Evolutionary conservation across 2,329 filamentous ascomycete species (phyloP).

Genomic region (Curvularia verruculosa): DNA sequence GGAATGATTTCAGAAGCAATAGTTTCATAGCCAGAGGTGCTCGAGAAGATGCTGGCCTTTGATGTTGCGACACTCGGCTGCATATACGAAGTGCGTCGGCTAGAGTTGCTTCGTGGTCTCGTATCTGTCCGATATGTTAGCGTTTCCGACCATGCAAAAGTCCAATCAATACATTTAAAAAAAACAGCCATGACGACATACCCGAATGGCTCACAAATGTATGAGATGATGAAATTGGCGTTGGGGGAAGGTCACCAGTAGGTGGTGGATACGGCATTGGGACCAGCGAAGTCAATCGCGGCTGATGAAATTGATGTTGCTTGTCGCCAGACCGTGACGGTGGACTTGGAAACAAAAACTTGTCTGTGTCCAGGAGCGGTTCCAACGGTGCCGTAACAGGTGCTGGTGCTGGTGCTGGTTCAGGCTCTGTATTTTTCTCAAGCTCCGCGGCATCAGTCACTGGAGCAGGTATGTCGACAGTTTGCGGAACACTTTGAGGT

Average conservation of each 20-base stretch:
- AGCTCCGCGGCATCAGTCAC: constrained; percentile 1
- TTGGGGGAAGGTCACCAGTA: constrained; percentile 24
- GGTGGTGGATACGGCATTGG: constrained; percentile 28
- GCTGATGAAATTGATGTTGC: constrained; percentile 14
- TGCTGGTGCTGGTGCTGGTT: constrained; percentile 21
- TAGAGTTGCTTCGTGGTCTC: constrained; percentile 24
- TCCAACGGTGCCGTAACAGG: constrained; percentile 22
- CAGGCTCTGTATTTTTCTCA: constrained; percentile 10
- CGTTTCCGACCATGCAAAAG: constrained; percentile 3
- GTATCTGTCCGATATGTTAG: constrained; percentile 19
- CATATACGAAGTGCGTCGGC: constrained; percentile 27
- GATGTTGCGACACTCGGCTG: constrained; percentile 25
- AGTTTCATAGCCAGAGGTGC: constrained; percentile 25
- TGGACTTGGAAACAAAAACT: constrained; percentile 6
- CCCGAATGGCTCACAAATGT: constrained; percentile 18
- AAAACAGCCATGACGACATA: constrained; percentile 21
- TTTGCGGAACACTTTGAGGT: constrained; percentile 17
- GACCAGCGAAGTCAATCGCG: constrained; percentile 17
- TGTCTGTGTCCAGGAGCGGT: background rate
- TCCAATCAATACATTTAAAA: background rate
- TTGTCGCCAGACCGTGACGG: constrained; percentile 8
- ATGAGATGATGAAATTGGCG: constrained; percentile 19
- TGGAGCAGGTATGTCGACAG: constrained; percentile 15
- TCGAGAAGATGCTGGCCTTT: constrained; percentile 29
- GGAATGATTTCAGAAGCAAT: constrained; percentile 24